Base-by-base conservation (phyloP, 139 green algal species). In the Volvox africanus region DNA sequence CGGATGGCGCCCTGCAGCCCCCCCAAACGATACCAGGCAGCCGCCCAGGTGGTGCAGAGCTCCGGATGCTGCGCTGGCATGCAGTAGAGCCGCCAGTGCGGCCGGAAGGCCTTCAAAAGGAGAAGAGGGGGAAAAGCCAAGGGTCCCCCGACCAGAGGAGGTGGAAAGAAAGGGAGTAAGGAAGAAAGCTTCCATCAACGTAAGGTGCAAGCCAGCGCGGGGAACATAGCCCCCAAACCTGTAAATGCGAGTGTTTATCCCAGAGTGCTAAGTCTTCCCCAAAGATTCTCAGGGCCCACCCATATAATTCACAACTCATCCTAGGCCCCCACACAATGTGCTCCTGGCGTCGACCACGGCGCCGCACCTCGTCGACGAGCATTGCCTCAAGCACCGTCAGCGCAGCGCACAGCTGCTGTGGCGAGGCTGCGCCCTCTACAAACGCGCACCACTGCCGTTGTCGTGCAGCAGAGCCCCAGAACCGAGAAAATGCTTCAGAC, bases 21-120 rank as follows among this genome's bases (percentile, higher is more conserved):
- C 6, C 17, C 32, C 11, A 90, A 61, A 14, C 86, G 86, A 61
- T 91, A 94, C 80, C 89, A 93, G 22, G 55, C 81, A 1, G 33
- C 81, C 37, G 62, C 71, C 91, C 92, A 94, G 19, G 80, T 92
- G 19, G 18, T 76, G 12, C 93, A 93, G 26, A 88, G 75, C 0
- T 75, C 78, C 0, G 94, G 94, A 87, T 95, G 80, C 83, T 96
- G 96, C 18, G 93, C 93, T 6, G 96, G 95, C 77, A 91, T 77
- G 33, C 93, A 84, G 91, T 95, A 97, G 33, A 95, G 87, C 32
- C 93, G 92, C 94, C 95, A 97, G 65, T 94, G 92, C 17, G 92
- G 89, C 71, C 95, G 94, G 17, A 96, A 92, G 32, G 84, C 94
- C 80, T 93, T 71, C 21, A 24, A 0, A 36, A 22, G 26, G 28